These are phyloP conservation scores for Vitis labrusca DNA, from an alignment of 164 flowering plant species.

Conservation along the genomic window DNA sequence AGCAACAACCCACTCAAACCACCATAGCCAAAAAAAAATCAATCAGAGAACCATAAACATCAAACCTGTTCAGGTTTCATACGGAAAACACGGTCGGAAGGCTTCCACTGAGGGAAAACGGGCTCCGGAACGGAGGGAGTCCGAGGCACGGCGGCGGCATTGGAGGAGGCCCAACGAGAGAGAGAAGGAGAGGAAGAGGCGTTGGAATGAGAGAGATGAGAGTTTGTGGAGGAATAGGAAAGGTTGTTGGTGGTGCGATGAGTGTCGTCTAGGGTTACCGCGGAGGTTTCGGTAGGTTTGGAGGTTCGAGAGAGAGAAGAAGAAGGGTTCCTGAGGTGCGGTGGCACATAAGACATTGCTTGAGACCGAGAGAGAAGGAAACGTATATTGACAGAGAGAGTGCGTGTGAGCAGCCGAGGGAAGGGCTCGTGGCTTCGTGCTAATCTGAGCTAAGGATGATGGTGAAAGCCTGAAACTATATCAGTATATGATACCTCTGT, in stretches of 20 bases:
- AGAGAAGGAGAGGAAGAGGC: slow-evolving; percentile 7
- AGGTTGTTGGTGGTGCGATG: neutral
- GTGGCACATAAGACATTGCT: slow-evolving; percentile 46
- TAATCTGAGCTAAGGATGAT: no score
- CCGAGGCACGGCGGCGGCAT: slow-evolving; percentile 24
- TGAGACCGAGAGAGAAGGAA: neutral
- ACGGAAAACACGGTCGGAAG: slow-evolving; percentile 8
- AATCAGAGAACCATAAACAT: slow-evolving; percentile 26
- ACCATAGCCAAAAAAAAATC: neutral
- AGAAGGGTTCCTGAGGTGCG: slow-evolving; percentile 35
- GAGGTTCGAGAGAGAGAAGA: no score
- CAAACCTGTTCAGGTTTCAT: slow-evolving; percentile 8
- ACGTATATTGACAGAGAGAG: no score
- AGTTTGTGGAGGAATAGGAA: slow-evolving; percentile 2
- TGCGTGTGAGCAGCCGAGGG: no score
- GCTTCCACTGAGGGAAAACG: slow-evolving; percentile 39
- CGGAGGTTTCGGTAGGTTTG: slow-evolving; percentile 1
- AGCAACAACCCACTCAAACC: neutral
- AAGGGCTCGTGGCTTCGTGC: no score
- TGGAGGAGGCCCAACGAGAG: slow-evolving; percentile 1
- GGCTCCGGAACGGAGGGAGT: slow-evolving; percentile 25
- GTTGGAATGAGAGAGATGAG: slow-evolving; percentile 4
- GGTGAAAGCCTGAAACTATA: no score
- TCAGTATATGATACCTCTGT: no score
- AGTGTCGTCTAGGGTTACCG: slow-evolving; percentile 14